Evolutionary conservation across 176 grass and related monocot genomes (phyloP), one percentile per base, ranked within the genome.

Genomic region (Carex pumila): DNA sequence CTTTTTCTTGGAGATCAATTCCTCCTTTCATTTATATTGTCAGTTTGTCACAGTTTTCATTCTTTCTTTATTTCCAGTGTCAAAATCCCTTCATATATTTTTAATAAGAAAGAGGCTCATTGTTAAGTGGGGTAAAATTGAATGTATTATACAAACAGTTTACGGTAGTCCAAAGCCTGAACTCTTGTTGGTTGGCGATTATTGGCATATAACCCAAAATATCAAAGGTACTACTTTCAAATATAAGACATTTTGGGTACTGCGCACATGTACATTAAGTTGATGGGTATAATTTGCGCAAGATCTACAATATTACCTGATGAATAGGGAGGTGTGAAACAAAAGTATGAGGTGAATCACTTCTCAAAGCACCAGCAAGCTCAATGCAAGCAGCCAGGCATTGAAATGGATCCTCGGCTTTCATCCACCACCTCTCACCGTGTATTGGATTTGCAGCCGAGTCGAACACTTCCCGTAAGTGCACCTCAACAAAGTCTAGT

Each of bases 371-470:
- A 61, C 90, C 85, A 83, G 81, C 85, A 79, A 98, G 92, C 85
- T 98, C 89, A 66, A 94, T 93, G 64, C 92, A 98, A 71, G 95
- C 86, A 65, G 95, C 94, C 85, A 97, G 88, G 83, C 95, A 98
- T 83, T 98, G 95, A 82, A 98, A 98, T 71, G 95, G 92, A 86
- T 98, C 95, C 70, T 98, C 95, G 41, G 92, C 92, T 70, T 92
- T 93, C 53, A 89, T 84, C 95, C 95, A 98, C 95, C 95, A 98
- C 55, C 75, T 60, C 31, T 84, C 88, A 45, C 95, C 92, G 31
- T 91, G 79, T 86, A 94, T 82, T 37, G 95, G 92, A 91, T 94
- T 90, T 79, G 72, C 67, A 54, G 95, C 95, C 80, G 95, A 98
- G 88, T 94, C 88, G 85, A 94, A 91, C 89, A 98, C 91, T 84